Evolutionary conservation across 2,329 filamentous ascomycete genomes (phyloP), one percentile per base, ranked within the genome.

Genomic region (Diaporthe longicolla): DNA sequence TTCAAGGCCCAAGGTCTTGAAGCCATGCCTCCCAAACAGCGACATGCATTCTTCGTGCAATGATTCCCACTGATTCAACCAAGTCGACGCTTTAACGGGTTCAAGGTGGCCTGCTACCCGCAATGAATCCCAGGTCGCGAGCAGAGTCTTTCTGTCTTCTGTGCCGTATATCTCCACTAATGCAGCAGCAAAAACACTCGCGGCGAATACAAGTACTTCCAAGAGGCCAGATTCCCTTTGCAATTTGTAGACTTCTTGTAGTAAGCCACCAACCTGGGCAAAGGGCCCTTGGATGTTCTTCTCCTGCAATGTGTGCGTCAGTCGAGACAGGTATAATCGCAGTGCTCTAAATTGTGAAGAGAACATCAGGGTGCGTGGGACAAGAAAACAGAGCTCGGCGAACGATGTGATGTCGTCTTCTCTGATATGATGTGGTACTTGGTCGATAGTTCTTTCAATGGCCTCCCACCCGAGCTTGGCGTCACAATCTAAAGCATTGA

Each of bases 121-220:
- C 8, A 29, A 29, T 13, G 58, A 61, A 29, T 61, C 58, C 58
- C 58, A 61, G 37, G 15, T 61, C 37, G 58, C 58, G 13, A 61
- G 58, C 1, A 61, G 24, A 29, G 58, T 17, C 1, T 61, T 43
- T 15, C 37, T 61, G 24, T 61, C 37, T 9, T 21, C 37, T 21
- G 21, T 43, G 57, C 58, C 58, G 13, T 61, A 45, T 10, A 7
- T 29, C 1, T 45, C 58, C 37, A 40, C 37, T 13, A 61, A 19
- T 21, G 2, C 58, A 45, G 37, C 37, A 29, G 37, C 58, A 29
- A 43, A 21, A 6, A 29, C 37, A 24, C 58, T 45, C 4, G 58
- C 43, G 15, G 37, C 58, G 24, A 61, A 65, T 24, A 50, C 29
- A 1, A 65, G 43, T 21, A 48, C 24, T 8, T 50, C 43, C 61